Evolutionary conservation across 1,284 basidiomycete species (phyloP).

Genomic region (Ceratobasidium sp.): DNA sequence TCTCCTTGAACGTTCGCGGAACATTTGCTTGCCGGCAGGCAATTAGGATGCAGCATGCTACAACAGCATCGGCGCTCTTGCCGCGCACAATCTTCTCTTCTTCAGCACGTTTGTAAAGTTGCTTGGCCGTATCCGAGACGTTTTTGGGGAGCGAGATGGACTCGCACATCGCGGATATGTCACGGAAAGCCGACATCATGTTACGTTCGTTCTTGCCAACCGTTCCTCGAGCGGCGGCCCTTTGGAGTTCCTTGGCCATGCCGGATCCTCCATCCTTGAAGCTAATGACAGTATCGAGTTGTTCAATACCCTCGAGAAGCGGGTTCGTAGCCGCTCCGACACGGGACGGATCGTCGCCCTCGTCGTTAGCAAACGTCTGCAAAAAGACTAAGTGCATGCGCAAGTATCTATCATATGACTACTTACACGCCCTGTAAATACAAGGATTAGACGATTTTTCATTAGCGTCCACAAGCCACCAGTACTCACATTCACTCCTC

Average conservation of each 20-base stretch:
- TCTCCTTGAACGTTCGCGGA: slow-evolving; percentile 94
- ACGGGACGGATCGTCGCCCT: slow-evolving; percentile 99
- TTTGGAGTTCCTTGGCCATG: slow-evolving; percentile 89
- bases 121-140: slow-evolving; percentile 94
- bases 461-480: background rate
- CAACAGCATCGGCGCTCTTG: slow-evolving; percentile 90
- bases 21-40: slow-evolving; percentile 95
- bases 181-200: slow-evolving; percentile 85
- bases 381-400: slow-evolving; percentile 29
- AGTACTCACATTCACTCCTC: slow-evolving; percentile 83
- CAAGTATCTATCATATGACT: slow-evolving; percentile 42
- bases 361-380: slow-evolving; percentile 98
- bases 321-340: slow-evolving; percentile 96
- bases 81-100: slow-evolving; percentile 93
- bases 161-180: slow-evolving; percentile 93
- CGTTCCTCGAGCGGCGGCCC: slow-evolving; percentile 80
- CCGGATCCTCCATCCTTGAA: slow-evolving; percentile 95
- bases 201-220: slow-evolving; percentile 81
- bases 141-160: slow-evolving; percentile 94
- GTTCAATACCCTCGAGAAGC: slow-evolving; percentile 91
- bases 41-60: slow-evolving; percentile 98
- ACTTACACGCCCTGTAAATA: slow-evolving; percentile 70
- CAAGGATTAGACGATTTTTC: slow-evolving; percentile 36
- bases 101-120: slow-evolving; percentile 95
- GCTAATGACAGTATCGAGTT: slow-evolving; percentile 93